A percentile compares a stretch with the other conserved stretches of the same genome.
Conservation (phyloP, 2,329 filamentous ascomycete species). For the Arthrobotrys pseudoclavata region DNA sequence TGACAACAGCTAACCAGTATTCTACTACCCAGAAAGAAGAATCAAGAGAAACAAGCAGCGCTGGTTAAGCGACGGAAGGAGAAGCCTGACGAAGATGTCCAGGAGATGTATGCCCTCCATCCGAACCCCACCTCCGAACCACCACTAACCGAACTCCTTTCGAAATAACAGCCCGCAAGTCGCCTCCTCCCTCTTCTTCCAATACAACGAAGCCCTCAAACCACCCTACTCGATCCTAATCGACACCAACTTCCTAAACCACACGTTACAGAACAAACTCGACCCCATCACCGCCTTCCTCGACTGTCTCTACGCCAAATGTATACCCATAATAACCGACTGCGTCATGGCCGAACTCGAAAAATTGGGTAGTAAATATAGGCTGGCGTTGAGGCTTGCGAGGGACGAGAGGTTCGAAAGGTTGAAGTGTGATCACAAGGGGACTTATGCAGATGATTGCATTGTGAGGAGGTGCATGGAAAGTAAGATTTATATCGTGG, state of each 20-base stretch:
- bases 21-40: slow-evolving; percentile 74
- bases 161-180: slow-evolving; percentile 74
- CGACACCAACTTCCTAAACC: slow-evolving; percentile 91
- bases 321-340: slow-evolving; percentile 86
- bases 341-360: slow-evolving; percentile 88
- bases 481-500: slow-evolving; percentile 82
- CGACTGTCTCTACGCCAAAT: slow-evolving; percentile 93
- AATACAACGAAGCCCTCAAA: slow-evolving; percentile 86
- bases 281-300: slow-evolving; percentile 89
- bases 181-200: slow-evolving; percentile 86
- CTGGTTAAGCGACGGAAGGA: slow-evolving; percentile 72
- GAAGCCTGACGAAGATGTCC: slow-evolving; percentile 76
- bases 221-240: slow-evolving; percentile 85
- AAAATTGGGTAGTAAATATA: slow-evolving; percentile 88
- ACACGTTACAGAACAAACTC: slow-evolving; percentile 91
- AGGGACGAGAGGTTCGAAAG: slow-evolving; percentile 90
- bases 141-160: slow-evolving; percentile 31
- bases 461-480: slow-evolving; percentile 80
- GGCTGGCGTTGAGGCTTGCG: slow-evolving; percentile 86
- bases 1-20: slow-evolving; percentile 12
- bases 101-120: slow-evolving; percentile 74
- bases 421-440: slow-evolving; percentile 90
- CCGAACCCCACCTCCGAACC: slow-evolving; percentile 58
- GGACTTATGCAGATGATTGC: slow-evolving; percentile 88
- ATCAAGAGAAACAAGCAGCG: slow-evolving; percentile 76